phyloP scores from a whole-genome alignment of 257 asterid species.

The Penstemon newberryi region DNA sequence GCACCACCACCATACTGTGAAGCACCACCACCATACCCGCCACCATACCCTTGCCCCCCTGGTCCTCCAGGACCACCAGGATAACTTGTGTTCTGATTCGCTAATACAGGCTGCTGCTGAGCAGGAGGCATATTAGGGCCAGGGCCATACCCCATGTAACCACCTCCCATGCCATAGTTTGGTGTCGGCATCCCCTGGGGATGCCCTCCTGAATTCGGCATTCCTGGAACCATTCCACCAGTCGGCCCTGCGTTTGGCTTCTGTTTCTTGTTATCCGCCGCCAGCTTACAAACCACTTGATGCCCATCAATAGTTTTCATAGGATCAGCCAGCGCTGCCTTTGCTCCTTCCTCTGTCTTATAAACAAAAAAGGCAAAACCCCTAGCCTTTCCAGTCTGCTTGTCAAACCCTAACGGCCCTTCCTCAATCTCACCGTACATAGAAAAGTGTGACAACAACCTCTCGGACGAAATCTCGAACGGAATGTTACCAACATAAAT shows the following conservation, averaged over 20 bases:
- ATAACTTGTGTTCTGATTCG: slow-evolving; percentile 59
- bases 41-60: slow-evolving; percentile 64
- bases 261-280: slow-evolving; percentile 83
- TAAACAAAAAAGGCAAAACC: slow-evolving; percentile 96
- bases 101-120: slow-evolving; percentile 61
- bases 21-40: slow-evolving; percentile 43
- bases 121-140: slow-evolving; percentile 62
- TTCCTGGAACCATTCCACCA: slow-evolving; percentile 52
- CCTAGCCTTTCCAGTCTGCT: slow-evolving; percentile 89
- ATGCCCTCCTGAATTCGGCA: slow-evolving; percentile 55
- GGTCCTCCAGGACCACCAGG: slow-evolving; percentile 60
- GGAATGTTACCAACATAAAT: slow-evolving; percentile 97
- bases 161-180: slow-evolving; percentile 58
- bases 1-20: slow-evolving; percentile 33
- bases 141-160: slow-evolving; percentile 56
- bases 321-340: slow-evolving; percentile 70
- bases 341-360: slow-evolving; percentile 92
- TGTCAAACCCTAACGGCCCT: slow-evolving; percentile 95
- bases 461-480: slow-evolving; percentile 80
- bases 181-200: slow-evolving; percentile 41
- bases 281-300: slow-evolving; percentile 85
- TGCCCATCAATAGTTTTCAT: slow-evolving; percentile 80
- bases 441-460: slow-evolving; percentile 66
- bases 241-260: slow-evolving; percentile 63
- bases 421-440: slow-evolving; percentile 94